Evolutionary conservation across 768 basidiomycete species (phyloP).

Genomic region (Russula ochroleuca): DNA sequence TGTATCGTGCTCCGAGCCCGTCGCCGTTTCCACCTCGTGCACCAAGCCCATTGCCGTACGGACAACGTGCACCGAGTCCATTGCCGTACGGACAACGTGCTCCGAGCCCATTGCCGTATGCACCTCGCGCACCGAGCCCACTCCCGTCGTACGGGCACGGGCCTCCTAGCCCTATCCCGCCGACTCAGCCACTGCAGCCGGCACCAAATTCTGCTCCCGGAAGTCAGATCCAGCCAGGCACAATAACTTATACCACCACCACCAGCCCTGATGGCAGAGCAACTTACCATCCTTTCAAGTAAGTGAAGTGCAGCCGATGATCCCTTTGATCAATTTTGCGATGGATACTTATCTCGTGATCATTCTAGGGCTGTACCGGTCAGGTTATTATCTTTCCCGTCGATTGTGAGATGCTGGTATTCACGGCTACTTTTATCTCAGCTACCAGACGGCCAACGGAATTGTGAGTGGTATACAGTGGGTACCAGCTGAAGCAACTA

Average conservation of each 20-base stretch:
- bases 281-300: conserved; percentile 74
- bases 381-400: conserved; percentile 44
- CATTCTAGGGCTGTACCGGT: conserved; percentile 61
- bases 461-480: conserved; percentile 60
- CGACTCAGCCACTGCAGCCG: neutral
- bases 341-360: conserved; percentile 25
- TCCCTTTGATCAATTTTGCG: conserved; percentile 15
- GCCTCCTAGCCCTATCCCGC: conserved; percentile 26
- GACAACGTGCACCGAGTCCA: neutral
- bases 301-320: conserved; percentile 7
- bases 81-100: neutral
- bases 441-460: conserved; percentile 69
- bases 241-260: conserved; percentile 69
- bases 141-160: conserved; percentile 3
- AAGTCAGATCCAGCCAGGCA: conserved; percentile 56
- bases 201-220: conserved; percentile 29
- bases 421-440: conserved; percentile 30
- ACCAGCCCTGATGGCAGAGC: conserved; percentile 56
- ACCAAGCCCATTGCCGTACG: neutral
- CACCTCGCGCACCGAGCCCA: conserved; percentile 18
- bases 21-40: neutral
- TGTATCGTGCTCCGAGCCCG: conserved; percentile 18
- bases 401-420: neutral
- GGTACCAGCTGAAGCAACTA: conserved; percentile 67
- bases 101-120: conserved; percentile 8